Evolutionary conservation across 2,329 filamentous ascomycete species (phyloP), one percentile per base, ranked within the genome.

Genomic region (Paracoccidioides brasiliensis): DNA sequence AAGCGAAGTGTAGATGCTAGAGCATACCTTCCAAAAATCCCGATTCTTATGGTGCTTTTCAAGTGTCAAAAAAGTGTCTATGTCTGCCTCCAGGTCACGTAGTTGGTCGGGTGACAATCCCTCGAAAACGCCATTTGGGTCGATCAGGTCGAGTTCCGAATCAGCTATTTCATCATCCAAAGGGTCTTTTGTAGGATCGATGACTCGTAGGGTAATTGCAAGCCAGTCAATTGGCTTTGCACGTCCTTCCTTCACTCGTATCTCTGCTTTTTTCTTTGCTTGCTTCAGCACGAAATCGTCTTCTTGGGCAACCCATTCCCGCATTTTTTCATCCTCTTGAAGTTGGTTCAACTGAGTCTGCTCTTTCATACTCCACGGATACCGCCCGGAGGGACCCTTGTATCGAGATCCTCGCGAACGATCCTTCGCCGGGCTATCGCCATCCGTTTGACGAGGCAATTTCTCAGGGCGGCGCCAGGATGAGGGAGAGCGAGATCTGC

Each of bases 221-320:
- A 98, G 80, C 78, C 88, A 90, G 73, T 98, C 93, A 65, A 97
- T 91, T 8, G 91, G 87, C 67, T 89, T 90, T 55, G 91, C 90
- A 62, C 94, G 83, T 9, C 87, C 86, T 70, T 94, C 90, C 63
- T 90, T 88, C 48, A 97, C 90, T 43, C 93, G 85, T 63, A 98
- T 94, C 61, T 90, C 88, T 44, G 93, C 91, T 76, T 96, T 97
- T 76, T 94, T 97, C 78, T 97, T 98, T 49, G 91, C 86, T 73
- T 98, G 93, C 71, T 90, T 90, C 66, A 98, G 76, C 56, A 97
- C 93, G 66, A 98, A 98, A 61, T 86, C 84, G 74, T 98, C 93
- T 70, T 98, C 93, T 64, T 95, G 88, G 53, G 91, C 88, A 22
- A 97, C 88, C 78, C 93, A 98, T 66, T 85, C 80, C 32, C 83